Conservation (phyloP, 495 filamentous ascomycete genomes). For the Coniosporium apollinis region DNA sequence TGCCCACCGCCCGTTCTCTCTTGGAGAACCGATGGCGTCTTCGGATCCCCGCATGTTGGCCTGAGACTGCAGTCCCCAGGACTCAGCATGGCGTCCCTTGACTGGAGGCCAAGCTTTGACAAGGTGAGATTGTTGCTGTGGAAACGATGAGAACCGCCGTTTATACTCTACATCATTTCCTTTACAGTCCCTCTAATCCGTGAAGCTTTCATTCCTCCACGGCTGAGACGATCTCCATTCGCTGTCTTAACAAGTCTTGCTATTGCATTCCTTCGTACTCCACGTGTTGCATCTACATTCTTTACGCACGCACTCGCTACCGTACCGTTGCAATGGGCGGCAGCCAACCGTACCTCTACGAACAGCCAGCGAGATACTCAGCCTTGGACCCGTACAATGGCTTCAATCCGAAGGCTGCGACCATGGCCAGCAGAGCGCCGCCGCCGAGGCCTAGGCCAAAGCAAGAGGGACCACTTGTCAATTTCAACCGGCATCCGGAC, state of each 20-base stretch:
- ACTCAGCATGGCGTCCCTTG: no score
- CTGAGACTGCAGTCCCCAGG: no score
- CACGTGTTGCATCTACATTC: background rate
- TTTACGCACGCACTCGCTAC: background rate
- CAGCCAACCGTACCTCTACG: slow-evolving; percentile 64
- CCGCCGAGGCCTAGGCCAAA: slow-evolving; percentile 36
- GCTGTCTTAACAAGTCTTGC: background rate
- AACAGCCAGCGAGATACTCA: slow-evolving; percentile 31
- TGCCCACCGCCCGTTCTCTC: no score
- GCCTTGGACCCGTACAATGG: slow-evolving; percentile 35
- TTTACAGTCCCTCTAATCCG: no score
- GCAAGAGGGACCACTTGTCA: slow-evolving; percentile 54
- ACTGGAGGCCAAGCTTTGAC: no score
- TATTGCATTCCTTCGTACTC: background rate
- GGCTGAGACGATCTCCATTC: slow-evolving; percentile 1
- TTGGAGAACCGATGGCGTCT: no score
- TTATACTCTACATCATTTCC: no score
- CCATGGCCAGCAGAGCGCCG: slow-evolving; percentile 49
- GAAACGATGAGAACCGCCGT: no score
- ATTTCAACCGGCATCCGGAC: slow-evolving; percentile 69
- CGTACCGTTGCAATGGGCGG: no score
- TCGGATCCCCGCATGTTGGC: no score
- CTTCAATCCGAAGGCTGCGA: slow-evolving; percentile 74
- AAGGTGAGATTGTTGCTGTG: no score
- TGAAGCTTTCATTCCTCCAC: no score